A percentile compares a stretch with the other conserved stretches of the same genome.
These are phyloP conservation scores for Barnettozyma sucrosica DNA, from an alignment of 805 yeast genomes.

Conservation along the genomic window DNA sequence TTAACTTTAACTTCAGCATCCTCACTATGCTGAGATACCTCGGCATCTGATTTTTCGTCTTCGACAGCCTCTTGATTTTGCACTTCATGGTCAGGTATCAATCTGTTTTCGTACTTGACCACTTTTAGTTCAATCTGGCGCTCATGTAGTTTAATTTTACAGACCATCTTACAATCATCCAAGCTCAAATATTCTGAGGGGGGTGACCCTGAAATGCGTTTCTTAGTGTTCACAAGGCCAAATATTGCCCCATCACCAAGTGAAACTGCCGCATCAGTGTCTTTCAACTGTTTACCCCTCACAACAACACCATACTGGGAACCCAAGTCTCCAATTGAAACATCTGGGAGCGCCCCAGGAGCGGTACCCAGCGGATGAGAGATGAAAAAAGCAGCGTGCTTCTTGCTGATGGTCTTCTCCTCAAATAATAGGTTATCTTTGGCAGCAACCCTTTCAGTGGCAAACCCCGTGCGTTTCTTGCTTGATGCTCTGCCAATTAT, in stretches of 20 bases:
- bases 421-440: conserved; percentile 3
- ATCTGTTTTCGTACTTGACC: neutral
- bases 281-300: neutral
- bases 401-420: conserved; percentile 8
- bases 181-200: neutral
- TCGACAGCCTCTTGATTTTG: neutral
- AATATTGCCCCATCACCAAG: conserved; percentile 3
- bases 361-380: neutral
- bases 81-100: neutral
- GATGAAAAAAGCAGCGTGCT: conserved; percentile 5
- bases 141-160: neutral
- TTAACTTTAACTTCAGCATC: neutral
- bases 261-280: neutral
- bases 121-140: neutral
- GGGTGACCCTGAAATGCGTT: neutral
- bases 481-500: conserved; percentile 8
- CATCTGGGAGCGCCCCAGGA: neutral
- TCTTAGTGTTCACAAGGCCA: conserved; percentile 6
- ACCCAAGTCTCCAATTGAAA: conserved; percentile 4
- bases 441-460: conserved; percentile 1
- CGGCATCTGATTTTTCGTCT: neutral
- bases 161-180: conserved; percentile 5
- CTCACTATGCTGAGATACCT: neutral
- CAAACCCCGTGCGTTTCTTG: neutral
- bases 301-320: conserved; percentile 12